A percentile compares a stretch with the other conserved stretches of the same genome.
phyloP scores from a whole-genome alignment of 345 rosid genomes.

The Isatis tinctoria region DNA sequence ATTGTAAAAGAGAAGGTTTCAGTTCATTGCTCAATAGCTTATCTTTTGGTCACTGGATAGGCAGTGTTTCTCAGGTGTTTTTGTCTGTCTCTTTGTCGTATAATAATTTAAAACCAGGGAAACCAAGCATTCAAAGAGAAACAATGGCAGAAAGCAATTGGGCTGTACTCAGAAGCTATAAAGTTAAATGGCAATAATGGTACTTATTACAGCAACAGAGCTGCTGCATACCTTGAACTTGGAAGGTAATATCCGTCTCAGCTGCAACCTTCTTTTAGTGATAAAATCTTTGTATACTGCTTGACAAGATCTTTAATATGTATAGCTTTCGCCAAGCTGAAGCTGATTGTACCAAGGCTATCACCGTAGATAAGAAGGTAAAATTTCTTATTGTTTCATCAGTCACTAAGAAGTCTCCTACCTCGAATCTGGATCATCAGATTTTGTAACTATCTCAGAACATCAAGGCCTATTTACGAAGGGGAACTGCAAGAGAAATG shows the following conservation, averaged over 20 bases:
- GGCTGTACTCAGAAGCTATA: conserved; percentile 83
- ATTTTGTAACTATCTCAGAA: neutral
- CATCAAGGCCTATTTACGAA: neutral
- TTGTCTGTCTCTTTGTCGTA: neutral
- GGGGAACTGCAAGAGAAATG: conserved; percentile 60
- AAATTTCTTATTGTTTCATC: neutral
- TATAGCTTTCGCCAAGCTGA: neutral
- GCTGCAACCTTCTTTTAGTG: neutral
- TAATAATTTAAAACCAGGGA: conserved; percentile 44
- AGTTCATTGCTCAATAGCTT: conserved; percentile 2
- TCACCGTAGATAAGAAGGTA: neutral
- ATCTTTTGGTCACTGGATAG: neutral
- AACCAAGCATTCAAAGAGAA: conserved; percentile 90
- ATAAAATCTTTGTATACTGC: neutral
- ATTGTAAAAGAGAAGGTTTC: conserved; percentile 86
- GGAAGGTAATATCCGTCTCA: neutral
- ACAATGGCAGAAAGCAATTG: conserved; percentile 80
- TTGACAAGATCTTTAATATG: neutral
- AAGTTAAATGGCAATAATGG: conserved; percentile 68
- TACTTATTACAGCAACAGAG: conserved; percentile 87
- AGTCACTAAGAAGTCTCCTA: neutral
- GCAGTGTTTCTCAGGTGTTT: neutral
- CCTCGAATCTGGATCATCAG: neutral
- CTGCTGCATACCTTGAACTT: conserved; percentile 85
- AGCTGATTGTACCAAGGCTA: neutral